These are phyloP conservation scores for Eutypella sp. DNA, from an alignment of 2,329 filamentous ascomycete genomes.

Conservation along the genomic window DNA sequence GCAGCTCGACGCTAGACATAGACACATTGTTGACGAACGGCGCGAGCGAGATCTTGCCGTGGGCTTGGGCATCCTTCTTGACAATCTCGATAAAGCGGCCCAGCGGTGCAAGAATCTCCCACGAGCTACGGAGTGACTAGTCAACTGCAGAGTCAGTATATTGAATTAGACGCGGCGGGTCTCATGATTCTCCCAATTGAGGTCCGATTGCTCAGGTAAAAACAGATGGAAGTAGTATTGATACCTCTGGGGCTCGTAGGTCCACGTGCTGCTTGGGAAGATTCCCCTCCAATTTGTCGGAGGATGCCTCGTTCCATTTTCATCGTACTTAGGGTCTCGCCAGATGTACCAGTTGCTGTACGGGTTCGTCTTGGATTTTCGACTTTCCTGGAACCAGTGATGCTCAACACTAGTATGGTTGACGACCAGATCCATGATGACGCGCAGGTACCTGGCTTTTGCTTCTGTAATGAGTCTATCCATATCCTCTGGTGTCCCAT, in stretches of 20 bases:
- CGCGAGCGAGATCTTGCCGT: too few relatives aligned
- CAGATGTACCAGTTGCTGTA: conserved; percentile 68
- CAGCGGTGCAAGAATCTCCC: too few relatives aligned
- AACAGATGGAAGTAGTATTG: conserved; percentile 79
- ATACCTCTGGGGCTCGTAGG: conserved; percentile 65
- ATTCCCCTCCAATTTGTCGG: conserved; percentile 71
- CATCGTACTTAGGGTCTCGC: conserved; percentile 44
- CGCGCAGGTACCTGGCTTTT: conserved; percentile 59
- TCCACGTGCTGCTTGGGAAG: conserved; percentile 60
- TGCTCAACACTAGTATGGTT: conserved; percentile 74
- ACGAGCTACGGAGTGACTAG: too few relatives aligned
- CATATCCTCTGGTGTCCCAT: conserved; percentile 63
- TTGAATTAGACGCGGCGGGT: too few relatives aligned
- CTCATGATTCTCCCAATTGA: conserved; percentile 76
- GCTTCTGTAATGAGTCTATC: conserved; percentile 56
- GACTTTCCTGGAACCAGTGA: conserved; percentile 65
- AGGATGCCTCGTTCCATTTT: conserved; percentile 57
- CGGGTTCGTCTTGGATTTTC: conserved; percentile 54
- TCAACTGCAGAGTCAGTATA: too few relatives aligned
- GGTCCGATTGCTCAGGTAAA: conserved; percentile 69
- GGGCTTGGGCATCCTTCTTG: too few relatives aligned
- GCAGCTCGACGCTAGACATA: too few relatives aligned
- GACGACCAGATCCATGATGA: conserved; percentile 72
- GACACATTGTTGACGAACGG: too few relatives aligned
- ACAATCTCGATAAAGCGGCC: too few relatives aligned